phyloP scores from a whole-genome alignment of 2,329 filamentous ascomycete genomes.

The Aspergillus hortae region DNA sequence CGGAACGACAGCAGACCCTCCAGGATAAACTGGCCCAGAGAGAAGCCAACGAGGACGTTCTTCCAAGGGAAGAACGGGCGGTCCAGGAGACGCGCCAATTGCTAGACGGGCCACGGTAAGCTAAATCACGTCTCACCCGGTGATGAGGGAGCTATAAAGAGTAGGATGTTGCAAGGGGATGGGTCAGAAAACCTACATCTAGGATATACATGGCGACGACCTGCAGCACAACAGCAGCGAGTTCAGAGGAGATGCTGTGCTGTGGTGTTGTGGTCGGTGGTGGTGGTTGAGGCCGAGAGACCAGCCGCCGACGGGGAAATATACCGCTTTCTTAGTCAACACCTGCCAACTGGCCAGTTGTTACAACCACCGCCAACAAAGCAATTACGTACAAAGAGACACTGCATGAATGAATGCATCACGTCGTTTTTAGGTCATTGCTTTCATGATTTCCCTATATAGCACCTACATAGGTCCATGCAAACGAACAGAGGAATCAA shows the following conservation, averaged over 20 bases:
- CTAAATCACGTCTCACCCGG: conserved; percentile 8
- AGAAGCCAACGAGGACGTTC: conserved; percentile 91
- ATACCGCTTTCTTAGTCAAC: not conserved
- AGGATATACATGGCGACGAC: not conserved
- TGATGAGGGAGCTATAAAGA: not conserved
- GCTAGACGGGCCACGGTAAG: conserved; percentile 34
- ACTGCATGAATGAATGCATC: not conserved
- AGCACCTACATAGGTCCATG: conserved; percentile 23
- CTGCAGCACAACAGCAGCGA: not conserved
- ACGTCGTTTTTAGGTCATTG: conserved; percentile 8
- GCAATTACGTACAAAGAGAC: not conserved
- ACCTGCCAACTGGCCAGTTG: not conserved
- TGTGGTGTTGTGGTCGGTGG: not conserved
- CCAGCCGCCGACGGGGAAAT: not conserved
- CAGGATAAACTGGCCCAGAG: conserved; percentile 82
- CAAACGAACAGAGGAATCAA: conserved; percentile 16
- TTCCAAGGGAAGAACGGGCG: conserved; percentile 96
- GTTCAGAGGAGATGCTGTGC: not conserved
- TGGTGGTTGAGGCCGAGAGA: not conserved
- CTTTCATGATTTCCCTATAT: conserved; percentile 18
- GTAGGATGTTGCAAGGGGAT: not conserved
- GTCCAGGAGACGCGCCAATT: conserved; percentile 82
- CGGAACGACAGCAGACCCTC: conserved; percentile 86
- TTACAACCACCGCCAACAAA: not conserved
- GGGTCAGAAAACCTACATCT: not conserved